Percentiles rank a stretch among this genome's conserved stretches.
These are phyloP conservation scores for Aspergillus niger DNA, from an alignment of 2,329 filamentous ascomycete species.

Conservation along the genomic window DNA sequence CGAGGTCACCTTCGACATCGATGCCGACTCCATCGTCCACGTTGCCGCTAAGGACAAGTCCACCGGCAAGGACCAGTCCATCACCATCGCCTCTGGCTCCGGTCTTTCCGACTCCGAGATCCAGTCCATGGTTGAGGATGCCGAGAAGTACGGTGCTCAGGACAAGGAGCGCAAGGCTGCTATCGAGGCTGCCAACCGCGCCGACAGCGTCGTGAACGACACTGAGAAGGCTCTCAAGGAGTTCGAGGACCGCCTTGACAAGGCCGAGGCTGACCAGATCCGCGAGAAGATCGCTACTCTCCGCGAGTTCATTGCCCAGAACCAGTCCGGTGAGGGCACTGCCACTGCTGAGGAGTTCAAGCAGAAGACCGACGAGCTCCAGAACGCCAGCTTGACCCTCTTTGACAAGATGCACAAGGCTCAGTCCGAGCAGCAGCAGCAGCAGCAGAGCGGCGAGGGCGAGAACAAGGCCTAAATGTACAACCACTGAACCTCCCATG, in stretches of 20 bases:
- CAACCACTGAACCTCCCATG: slow-evolving; percentile 22
- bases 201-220: slow-evolving; percentile 93
- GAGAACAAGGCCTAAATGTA: slow-evolving; percentile 69
- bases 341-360: slow-evolving; percentile 91
- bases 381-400: slow-evolving; percentile 90
- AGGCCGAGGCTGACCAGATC: slow-evolving; percentile 89
- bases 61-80: slow-evolving; percentile 98
- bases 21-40: slow-evolving; percentile 96
- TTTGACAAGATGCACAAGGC: slow-evolving; percentile 99
- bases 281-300: slow-evolving; percentile 87
- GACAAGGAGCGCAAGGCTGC: slow-evolving; percentile 96
- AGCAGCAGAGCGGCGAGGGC: slow-evolving; percentile 47
- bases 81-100: slow-evolving; percentile 96
- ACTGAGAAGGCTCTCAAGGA: slow-evolving; percentile 98
- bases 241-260: slow-evolving; percentile 93
- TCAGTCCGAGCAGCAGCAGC: slow-evolving; percentile 66
- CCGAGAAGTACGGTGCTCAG: slow-evolving; percentile 90
- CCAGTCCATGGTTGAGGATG: slow-evolving; percentile 95
- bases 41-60: slow-evolving; percentile 99
- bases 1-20: slow-evolving; percentile 98
- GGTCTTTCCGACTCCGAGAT: slow-evolving; percentile 95
- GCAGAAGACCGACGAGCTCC: slow-evolving; percentile 97
- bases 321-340: slow-evolving; percentile 84
- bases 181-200: slow-evolving; percentile 96
- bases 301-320: slow-evolving; percentile 90